These are phyloP conservation scores for Lipomyces yamadae DNA, from an alignment of 805 yeast genomes.

Conservation along the genomic window DNA sequence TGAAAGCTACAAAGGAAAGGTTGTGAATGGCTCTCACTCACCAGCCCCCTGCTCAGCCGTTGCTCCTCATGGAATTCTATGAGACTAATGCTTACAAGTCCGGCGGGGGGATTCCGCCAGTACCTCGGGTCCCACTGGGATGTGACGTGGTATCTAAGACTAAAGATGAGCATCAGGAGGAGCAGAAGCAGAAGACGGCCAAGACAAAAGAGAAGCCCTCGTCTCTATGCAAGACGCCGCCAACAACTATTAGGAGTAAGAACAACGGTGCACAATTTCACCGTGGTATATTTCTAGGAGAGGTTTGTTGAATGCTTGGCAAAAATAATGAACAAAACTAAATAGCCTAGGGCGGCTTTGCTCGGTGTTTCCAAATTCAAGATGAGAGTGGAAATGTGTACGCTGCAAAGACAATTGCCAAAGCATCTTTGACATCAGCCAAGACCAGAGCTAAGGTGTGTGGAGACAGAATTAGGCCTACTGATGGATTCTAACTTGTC, in stretches of 20 bases:
- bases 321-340: no score
- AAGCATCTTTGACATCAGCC: constrained; percentile 86
- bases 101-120: not conserved
- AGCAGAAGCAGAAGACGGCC: constrained; percentile 45
- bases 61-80: constrained; percentile 12
- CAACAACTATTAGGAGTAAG: constrained; percentile 81
- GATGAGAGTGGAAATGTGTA: constrained; percentile 83
- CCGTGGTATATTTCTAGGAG: constrained; percentile 89
- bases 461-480: not conserved
- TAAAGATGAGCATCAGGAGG: not conserved
- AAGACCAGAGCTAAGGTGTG: constrained; percentile 69
- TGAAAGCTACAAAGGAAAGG: not conserved
- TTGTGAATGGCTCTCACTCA: constrained; percentile 7
- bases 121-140: not conserved
- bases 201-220: constrained; percentile 89
- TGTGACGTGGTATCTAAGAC: not conserved
- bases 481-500: constrained; percentile 2
- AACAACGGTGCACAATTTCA: constrained; percentile 84
- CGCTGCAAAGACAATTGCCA: constrained; percentile 98
- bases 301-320: constrained; percentile 44
- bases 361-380: constrained; percentile 95
- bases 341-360: constrained; percentile 82
- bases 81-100: not conserved
- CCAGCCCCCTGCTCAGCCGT: constrained; percentile 11
- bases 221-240: constrained; percentile 94